Percentiles rank a stretch among this genome's conserved stretches.
Conservation (phyloP, 805 yeast species). For the Ogataea siamensis region DNA sequence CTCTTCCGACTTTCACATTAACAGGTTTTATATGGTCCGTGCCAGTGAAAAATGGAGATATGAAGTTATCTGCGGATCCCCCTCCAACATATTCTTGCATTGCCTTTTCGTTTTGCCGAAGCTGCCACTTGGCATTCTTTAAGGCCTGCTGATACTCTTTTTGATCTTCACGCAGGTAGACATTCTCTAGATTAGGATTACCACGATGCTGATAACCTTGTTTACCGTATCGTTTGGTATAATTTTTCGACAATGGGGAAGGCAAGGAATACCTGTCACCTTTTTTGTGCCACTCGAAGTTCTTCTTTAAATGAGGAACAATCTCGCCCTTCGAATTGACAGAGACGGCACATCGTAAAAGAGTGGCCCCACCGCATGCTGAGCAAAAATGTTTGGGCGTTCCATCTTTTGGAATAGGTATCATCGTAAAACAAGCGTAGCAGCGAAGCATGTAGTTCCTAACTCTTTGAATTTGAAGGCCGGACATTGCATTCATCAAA, state of each 20-base stretch:
- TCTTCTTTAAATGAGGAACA: conserved; percentile 83
- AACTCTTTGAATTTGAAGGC: conserved; percentile 78
- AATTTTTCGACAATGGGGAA: conserved; percentile 80
- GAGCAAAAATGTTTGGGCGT: conserved; percentile 88
- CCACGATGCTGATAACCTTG: conserved; percentile 72
- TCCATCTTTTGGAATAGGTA: conserved; percentile 75
- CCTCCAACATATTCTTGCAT: conserved; percentile 91
- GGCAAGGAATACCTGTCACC: conserved; percentile 83
- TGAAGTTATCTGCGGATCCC: conserved; percentile 82
- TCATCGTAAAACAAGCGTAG: conserved; percentile 89
- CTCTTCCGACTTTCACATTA: conserved; percentile 80
- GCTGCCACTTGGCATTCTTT: conserved; percentile 84
- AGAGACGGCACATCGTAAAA: conserved; percentile 87
- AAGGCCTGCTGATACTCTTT: conserved; percentile 87
- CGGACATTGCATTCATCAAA: conserved; percentile 79
- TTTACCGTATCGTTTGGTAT: conserved; percentile 70
- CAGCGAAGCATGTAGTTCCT: conserved; percentile 94
- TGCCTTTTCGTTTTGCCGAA: conserved; percentile 80
- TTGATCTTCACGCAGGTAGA: conserved; percentile 85
- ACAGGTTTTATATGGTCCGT: conserved; percentile 48
- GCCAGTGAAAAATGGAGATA: conserved; percentile 83
- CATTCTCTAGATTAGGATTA: conserved; percentile 52
- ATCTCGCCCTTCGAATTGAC: conserved; percentile 76
- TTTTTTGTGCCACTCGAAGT: conserved; percentile 90
- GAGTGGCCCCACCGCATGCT: conserved; percentile 90